Conservation (phyloP, 2,329 filamentous ascomycete genomes). For the Arthrobotrys entomopaga region DNA sequence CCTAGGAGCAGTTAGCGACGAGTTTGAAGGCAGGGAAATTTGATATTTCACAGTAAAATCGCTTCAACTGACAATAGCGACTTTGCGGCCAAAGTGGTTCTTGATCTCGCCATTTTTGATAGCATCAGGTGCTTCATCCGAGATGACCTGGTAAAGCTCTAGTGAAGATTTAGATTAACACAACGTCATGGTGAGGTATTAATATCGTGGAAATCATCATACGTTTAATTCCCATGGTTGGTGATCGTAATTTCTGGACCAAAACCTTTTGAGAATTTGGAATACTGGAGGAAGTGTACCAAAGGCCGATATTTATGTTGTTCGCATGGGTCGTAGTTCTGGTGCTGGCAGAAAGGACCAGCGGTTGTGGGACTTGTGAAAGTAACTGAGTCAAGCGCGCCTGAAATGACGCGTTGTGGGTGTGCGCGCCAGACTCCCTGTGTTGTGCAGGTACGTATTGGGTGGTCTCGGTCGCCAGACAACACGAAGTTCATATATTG, state of each 20-base stretch:
- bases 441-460: neutral
- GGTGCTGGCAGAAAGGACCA: neutral
- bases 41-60: neutral
- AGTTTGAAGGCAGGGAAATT: neutral
- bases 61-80: constrained; percentile 83
- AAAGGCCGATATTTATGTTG: too few species aligned
- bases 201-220: constrained; percentile 56
- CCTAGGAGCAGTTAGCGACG: constrained; percentile 9
- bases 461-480: too few species aligned
- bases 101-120: constrained; percentile 98
- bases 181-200: neutral
- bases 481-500: too few species aligned
- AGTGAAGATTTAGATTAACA: constrained; percentile 39
- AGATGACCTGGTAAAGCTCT: constrained; percentile 82
- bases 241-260: neutral
- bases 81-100: constrained; percentile 97
- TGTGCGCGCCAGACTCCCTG: neutral
- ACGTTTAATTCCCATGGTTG: constrained; percentile 67
- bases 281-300: too few species aligned
- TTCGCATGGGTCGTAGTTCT: too few species aligned
- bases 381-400: neutral
- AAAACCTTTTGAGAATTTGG: neutral
- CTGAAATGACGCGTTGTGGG: neutral
- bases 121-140: constrained; percentile 92
- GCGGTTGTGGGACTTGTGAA: neutral